Evolutionary conservation across 2,329 filamentous ascomycete genomes (phyloP).

Genomic region (Periglandula ipomoeae): DNA sequence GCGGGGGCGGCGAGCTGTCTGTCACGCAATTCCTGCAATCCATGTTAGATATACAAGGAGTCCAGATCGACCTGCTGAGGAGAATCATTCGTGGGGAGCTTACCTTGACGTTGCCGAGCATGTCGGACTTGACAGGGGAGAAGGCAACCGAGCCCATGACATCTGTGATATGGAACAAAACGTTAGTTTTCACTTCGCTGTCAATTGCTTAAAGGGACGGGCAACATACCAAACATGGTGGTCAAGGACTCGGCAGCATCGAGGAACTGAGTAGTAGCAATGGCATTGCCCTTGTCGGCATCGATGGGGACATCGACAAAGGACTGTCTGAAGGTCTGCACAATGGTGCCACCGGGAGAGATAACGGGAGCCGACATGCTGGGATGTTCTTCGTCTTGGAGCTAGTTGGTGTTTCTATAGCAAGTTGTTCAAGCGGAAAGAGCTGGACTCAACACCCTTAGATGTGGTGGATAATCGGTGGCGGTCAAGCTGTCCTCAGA

Average conservation of each 20-base stretch:
- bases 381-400: conserved; percentile 4
- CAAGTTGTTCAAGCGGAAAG: neutral
- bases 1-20: conserved; percentile 68
- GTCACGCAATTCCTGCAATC: conserved; percentile 71
- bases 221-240: conserved; percentile 65
- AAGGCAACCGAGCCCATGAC: conserved; percentile 66
- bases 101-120: conserved; percentile 87
- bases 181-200: neutral
- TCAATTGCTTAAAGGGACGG: neutral
- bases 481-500: neutral
- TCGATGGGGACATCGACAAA: conserved; percentile 78
- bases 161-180: conserved; percentile 32
- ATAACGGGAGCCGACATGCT: conserved; percentile 44
- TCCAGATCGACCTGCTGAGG: no score
- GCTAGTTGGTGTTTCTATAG: neutral
- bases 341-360: conserved; percentile 66
- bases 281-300: conserved; percentile 62
- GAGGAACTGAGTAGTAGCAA: conserved; percentile 80
- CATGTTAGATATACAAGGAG: conserved; percentile 2
- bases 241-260: conserved; percentile 82
- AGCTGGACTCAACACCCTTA: neutral
- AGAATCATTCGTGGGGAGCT: no score
- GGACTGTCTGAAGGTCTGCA: conserved; percentile 75
- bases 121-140: conserved; percentile 82
- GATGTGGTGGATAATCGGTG: conserved; percentile 1